Base-by-base conservation (phyloP, 116 monocot genomes). In the Trichopus zeylanicus region DNA sequence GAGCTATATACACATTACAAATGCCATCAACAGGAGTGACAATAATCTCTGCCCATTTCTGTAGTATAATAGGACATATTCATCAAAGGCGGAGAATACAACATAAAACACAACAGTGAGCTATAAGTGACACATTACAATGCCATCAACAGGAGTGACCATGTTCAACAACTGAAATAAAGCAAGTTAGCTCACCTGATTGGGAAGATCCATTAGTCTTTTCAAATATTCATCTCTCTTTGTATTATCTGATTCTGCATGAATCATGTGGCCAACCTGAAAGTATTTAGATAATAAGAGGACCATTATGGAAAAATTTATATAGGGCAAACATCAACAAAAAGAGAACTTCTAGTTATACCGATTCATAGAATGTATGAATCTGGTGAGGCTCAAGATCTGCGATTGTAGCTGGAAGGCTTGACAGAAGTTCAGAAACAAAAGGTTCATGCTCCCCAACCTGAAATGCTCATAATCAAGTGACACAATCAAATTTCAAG, bases 21-120 rank as follows among this genome's bases (percentile, higher is more conserved):
- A n/a, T n/a, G n/a, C n/a, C n/a, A n/a, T n/a, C n/a, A n/a, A n/a
- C n/a, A n/a, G n/a, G n/a, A n/a, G n/a, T n/a, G n/a, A n/a, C 85
- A 70, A 93, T 93, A 26, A 93, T 93, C 69, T 98, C 98, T 15
- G 80, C 83, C 98, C 98, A 98, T 88, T 82, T 98, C 98, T 98
- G 59, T 26, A 70, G 7, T 6, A 69, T 7, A 55, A 48, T 26
- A 24, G 51, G 2, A 26, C 51, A 61, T 26, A 28, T 23, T 16
- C 27, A 53, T 12, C 26, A 26, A 0, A 16, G 5, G 6, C 23
- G 32, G 32, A 56, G 35, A 56, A 18, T 18, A 56, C 31, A 31
- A 31, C 12, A 42, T 3, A 42, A 13, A 42, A 42, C 3, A n/a
- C 16, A 1, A 42, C 13, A 15, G 42, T 3, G n/a, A 1, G 7